A percentile compares a stretch with the other conserved stretches of the same genome.
Evolutionary conservation across 768 basidiomycete species (phyloP).

Genomic region (Pluteus cervinus): DNA sequence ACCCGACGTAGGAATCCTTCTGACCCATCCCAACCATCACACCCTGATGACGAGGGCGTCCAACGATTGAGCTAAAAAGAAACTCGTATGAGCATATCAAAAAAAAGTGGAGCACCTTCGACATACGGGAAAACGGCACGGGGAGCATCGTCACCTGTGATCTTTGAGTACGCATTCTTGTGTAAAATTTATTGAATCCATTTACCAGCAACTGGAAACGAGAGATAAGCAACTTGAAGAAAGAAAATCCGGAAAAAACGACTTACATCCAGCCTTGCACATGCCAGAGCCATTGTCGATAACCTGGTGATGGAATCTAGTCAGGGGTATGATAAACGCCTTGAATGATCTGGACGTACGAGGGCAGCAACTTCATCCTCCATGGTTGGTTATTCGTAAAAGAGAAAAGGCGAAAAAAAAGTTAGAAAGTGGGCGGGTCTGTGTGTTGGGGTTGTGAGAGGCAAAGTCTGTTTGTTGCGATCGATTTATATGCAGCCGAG

Average conservation of each 20-base stretch:
- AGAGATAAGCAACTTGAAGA: conserved; percentile 15
- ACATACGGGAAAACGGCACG: conserved; percentile 95
- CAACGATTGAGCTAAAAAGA: conserved; percentile 73
- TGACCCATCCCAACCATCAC: conserved; percentile 98
- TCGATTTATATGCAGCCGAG: conserved; percentile 15
- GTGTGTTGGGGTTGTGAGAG: conserved; percentile 9
- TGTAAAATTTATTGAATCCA: conserved; percentile 6
- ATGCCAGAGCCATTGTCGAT: conserved; percentile 97
- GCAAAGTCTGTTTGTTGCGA: too few species aligned
- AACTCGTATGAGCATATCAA: conserved; percentile 5
- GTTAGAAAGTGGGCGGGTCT: conserved; percentile 10
- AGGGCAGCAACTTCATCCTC: conserved; percentile 45
- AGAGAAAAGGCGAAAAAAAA: conserved; percentile 16
- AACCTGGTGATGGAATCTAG: conserved; percentile 39
- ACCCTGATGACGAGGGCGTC: conserved; percentile 90
- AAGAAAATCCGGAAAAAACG: conserved; percentile 9
- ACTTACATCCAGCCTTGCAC: conserved; percentile 99
- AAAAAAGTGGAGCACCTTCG: not conserved
- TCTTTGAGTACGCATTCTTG: too few species aligned
- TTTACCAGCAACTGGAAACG: conserved; percentile 56
- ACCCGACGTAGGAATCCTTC: conserved; percentile 97
- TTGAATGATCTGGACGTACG: conserved; percentile 39
- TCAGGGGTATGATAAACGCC: conserved; percentile 2
- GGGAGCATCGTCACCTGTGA: conserved; percentile 79
- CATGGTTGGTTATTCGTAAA: conserved; percentile 35